phyloP scores from a whole-genome alignment of 441 rosid genomes.

The Bocquillonia castaneifolia region DNA sequence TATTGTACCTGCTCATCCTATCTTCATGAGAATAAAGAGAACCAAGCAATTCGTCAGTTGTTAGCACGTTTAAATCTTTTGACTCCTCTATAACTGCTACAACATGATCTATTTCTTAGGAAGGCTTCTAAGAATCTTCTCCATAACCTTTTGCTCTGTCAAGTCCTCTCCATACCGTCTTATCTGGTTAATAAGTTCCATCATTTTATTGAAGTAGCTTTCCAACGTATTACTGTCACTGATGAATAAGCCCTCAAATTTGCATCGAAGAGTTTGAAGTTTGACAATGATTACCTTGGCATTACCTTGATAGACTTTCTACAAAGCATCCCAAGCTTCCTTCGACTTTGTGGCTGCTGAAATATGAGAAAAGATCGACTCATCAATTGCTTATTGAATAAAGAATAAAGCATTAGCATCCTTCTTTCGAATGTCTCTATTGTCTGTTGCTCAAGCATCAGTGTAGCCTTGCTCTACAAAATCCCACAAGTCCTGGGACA shows the following conservation, averaged over 20 bases:
- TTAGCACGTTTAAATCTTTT: background rate
- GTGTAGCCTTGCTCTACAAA: too few relatives aligned
- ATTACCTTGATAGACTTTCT: background rate
- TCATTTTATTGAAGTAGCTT: background rate
- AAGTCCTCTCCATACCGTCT: background rate
- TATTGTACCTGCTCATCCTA: background rate
- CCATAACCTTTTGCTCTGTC: background rate
- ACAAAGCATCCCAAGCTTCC: background rate
- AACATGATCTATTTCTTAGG: background rate
- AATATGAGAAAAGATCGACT: background rate
- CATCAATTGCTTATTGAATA: background rate
- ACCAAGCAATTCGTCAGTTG: background rate
- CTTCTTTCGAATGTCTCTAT: background rate
- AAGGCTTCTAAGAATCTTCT: background rate
- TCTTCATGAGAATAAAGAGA: constrained; percentile 1
- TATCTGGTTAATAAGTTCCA: background rate
- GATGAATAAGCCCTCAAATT: background rate
- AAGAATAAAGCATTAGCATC: background rate
- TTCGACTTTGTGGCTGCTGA: background rate
- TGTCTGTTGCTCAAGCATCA: background rate
- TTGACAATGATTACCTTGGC: background rate
- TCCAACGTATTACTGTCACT: background rate
- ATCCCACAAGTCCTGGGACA: too few relatives aligned
- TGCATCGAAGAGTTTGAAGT: background rate
- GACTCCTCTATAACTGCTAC: background rate